Evolutionary conservation across 768 basidiomycete species (phyloP).

Genomic region (Kwoniella shandongensis): DNA sequence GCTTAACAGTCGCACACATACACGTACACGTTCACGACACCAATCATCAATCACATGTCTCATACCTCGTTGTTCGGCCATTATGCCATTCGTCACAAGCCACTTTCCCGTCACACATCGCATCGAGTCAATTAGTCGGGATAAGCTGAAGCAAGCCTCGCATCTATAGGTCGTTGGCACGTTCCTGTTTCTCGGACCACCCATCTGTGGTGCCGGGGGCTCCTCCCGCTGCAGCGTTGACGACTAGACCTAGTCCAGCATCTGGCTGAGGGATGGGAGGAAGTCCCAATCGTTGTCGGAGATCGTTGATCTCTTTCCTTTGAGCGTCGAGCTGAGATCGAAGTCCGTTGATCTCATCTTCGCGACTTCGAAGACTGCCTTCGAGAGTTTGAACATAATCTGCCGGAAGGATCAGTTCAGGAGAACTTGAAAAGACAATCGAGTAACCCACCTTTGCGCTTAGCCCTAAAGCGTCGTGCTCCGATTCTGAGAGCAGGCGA

Average conservation of each 20-base stretch:
- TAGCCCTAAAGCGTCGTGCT: slow-evolving; percentile 35
- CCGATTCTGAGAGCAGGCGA: slow-evolving; percentile 22
- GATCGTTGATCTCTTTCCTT: slow-evolving; percentile 35
- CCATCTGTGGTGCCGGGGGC: not conserved
- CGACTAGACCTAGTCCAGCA: slow-evolving; percentile 14
- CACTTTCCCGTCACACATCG: too few species aligned
- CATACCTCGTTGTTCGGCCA: too few species aligned
- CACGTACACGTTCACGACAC: too few species aligned
- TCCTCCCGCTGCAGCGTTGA: not conserved
- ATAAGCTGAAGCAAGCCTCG: too few species aligned
- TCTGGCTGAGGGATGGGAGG: slow-evolving; percentile 12
- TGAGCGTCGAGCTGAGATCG: slow-evolving; percentile 18
- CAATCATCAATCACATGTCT: too few species aligned
- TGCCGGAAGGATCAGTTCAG: slow-evolving; percentile 7
- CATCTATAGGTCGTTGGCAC: not conserved
- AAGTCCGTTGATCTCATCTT: slow-evolving; percentile 28
- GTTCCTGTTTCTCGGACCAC: not conserved
- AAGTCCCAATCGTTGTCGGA: slow-evolving; percentile 32
- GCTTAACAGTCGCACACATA: too few species aligned
- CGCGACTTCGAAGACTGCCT: slow-evolving; percentile 6
- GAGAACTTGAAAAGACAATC: not conserved
- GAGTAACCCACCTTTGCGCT: slow-evolving; percentile 37
- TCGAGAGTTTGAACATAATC: slow-evolving; percentile 42
- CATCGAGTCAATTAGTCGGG: too few species aligned
- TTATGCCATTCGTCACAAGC: too few species aligned